Conservation (phyloP, 768 basidiomycete genomes). For the Lentinula detonsa region DNA sequence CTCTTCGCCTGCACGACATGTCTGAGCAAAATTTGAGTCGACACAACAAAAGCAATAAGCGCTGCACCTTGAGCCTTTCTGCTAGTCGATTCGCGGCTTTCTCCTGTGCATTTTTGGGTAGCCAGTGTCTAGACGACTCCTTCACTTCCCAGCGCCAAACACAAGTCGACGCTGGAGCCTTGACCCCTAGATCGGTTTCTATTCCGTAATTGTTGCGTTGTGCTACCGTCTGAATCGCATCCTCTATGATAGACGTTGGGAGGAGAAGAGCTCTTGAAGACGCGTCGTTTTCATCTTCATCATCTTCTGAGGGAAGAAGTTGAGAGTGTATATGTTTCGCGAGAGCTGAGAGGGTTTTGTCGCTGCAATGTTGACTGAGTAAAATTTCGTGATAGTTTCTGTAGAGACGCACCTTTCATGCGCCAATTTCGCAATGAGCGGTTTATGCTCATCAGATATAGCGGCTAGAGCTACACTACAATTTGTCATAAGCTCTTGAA, state of each 20-base stretch:
- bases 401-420: constrained; percentile 68
- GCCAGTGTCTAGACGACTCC: constrained; percentile 47
- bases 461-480: constrained; percentile 43
- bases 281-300: constrained; percentile 30
- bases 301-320: constrained; percentile 60
- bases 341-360: constrained; percentile 59
- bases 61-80: constrained; percentile 60
- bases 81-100: constrained; percentile 53
- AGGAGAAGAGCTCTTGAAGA: constrained; percentile 37
- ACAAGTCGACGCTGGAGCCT: constrained; percentile 55
- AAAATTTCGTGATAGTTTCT: neutral
- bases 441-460: constrained; percentile 65
- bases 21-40: neutral
- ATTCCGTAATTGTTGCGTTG: constrained; percentile 79
- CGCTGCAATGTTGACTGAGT: constrained; percentile 36
- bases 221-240: constrained; percentile 57
- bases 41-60: neutral
- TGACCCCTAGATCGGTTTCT: constrained; percentile 43
- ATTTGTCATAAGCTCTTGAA: constrained; percentile 46
- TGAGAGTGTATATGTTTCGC: constrained; percentile 65
- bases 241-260: constrained; percentile 47
- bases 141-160: constrained; percentile 88
- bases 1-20: constrained; percentile 45
- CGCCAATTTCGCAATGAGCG: constrained; percentile 74
- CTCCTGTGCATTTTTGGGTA: constrained; percentile 61